phyloP scores from a whole-genome alignment of 495 filamentous ascomycete species.

The Aspergillus campestris region DNA sequence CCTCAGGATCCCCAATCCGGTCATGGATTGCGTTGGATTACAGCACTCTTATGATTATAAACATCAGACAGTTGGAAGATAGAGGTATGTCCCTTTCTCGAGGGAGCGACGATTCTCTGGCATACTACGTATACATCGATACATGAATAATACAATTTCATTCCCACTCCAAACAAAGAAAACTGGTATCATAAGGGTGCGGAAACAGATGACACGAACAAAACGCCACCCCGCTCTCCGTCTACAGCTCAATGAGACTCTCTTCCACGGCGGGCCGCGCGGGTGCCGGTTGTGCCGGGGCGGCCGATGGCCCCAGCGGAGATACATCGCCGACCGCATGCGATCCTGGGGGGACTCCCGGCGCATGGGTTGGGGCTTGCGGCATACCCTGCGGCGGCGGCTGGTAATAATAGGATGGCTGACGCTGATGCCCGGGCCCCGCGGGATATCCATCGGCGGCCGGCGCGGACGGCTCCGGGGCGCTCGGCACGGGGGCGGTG shows the following conservation, averaged over 20 bases:
- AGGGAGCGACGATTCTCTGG: no score
- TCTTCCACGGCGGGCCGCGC: conserved; percentile 65
- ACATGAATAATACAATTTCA: no score
- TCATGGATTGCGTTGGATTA: no score
- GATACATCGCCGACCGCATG: conserved; percentile 33
- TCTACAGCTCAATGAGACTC: conserved; percentile 72
- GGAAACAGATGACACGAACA: no score
- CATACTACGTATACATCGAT: no score
- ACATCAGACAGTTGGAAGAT: no score
- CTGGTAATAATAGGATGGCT: conserved; percentile 34
- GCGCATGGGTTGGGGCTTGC: conserved; percentile 29
- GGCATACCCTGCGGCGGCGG: conserved; percentile 38
- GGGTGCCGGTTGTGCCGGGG: conserved; percentile 42
- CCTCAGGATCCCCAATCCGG: no score
- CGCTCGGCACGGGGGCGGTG: conserved; percentile 11
- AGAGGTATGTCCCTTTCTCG: no score
- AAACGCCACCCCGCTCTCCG: no score
- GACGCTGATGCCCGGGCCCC: conserved; percentile 15
- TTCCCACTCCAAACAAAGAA: no score
- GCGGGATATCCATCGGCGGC: conserved; percentile 23
- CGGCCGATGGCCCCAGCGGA: conserved; percentile 52
- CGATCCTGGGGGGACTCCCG: conserved; percentile 25
- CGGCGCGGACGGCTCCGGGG: conserved; percentile 19
- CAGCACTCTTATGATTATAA: no score
- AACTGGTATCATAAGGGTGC: no score